Evolutionary conservation across 2,329 filamentous ascomycete species (phyloP).

Genomic region (Alternaria tenuissima): DNA sequence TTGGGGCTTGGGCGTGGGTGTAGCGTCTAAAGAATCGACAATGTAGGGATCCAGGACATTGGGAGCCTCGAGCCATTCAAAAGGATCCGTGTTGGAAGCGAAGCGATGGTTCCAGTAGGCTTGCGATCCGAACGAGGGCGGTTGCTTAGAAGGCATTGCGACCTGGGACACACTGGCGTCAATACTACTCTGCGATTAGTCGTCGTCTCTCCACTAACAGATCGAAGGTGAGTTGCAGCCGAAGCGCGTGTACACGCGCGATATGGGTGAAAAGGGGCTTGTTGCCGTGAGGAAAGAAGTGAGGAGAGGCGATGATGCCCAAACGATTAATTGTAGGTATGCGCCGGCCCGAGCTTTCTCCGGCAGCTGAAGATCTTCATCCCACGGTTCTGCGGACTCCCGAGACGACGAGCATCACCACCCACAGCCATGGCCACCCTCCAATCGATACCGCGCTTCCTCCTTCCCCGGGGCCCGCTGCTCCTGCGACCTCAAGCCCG

Average conservation of each 20-base stretch:
- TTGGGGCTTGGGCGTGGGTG: slow-evolving; percentile 24
- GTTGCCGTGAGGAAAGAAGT: not conserved
- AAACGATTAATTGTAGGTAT: not conserved
- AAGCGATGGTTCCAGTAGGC: slow-evolving; percentile 52
- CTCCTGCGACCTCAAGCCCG: slow-evolving; percentile 36
- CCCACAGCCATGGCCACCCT: slow-evolving; percentile 41
- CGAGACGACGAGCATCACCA: slow-evolving; percentile 26
- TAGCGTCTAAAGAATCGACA: slow-evolving; percentile 27
- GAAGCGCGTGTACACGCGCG: not conserved
- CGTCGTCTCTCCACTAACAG: slow-evolving; percentile 5
- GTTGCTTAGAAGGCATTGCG: slow-evolving; percentile 11
- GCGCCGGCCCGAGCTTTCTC: slow-evolving; percentile 30
- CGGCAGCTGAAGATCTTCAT: slow-evolving; percentile 26
- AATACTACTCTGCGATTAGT: slow-evolving; percentile 10
- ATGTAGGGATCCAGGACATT: slow-evolving; percentile 41
- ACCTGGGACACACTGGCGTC: not conserved
- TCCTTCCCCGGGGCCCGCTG: slow-evolving; percentile 39
- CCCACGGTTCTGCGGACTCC: slow-evolving; percentile 25
- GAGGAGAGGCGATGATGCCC: not conserved
- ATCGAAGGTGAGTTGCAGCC: not conserved
- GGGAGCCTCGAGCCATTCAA: slow-evolving; percentile 51
- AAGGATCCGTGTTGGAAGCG: slow-evolving; percentile 41
- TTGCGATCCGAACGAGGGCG: slow-evolving; percentile 46
- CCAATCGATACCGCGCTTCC: slow-evolving; percentile 47
- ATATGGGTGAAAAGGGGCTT: not conserved